phyloP scores from a whole-genome alignment of 768 basidiomycete species.

The Scleroderma bovista region DNA sequence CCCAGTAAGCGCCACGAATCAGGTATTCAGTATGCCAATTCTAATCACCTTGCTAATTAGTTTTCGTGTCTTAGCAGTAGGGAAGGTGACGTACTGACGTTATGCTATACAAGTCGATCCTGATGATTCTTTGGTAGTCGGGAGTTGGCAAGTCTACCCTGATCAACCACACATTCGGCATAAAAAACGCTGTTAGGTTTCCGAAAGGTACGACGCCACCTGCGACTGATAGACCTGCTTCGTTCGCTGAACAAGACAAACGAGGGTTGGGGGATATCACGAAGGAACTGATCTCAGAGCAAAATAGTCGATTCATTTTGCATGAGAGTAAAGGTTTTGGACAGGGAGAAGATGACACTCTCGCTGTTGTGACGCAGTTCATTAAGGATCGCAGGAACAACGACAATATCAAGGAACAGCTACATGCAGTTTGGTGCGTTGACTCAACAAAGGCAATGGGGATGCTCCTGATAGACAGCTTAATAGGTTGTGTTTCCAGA shows the following conservation, averaged over 20 bases:
- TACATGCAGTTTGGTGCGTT: background rate
- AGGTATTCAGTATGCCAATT: background rate
- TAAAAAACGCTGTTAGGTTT: background rate
- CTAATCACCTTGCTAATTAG: background rate
- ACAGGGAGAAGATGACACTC: background rate
- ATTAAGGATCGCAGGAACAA: background rate
- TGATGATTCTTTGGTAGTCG: background rate
- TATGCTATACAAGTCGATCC: background rate
- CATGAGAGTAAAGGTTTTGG: background rate
- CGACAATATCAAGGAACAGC: background rate
- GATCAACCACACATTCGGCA: background rate
- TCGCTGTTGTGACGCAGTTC: background rate
- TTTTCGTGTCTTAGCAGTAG: background rate
- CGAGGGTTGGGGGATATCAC: constrained; percentile 3
- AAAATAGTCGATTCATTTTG: constrained; percentile 1
- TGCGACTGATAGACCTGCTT: background rate
- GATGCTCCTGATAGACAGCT: background rate
- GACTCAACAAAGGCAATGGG: background rate
- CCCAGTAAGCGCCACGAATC: background rate
- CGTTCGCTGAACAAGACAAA: background rate
- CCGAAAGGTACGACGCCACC: background rate
- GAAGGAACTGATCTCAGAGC: constrained; percentile 2
- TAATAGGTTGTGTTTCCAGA: background rate
- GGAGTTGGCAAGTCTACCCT: background rate
- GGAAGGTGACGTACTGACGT: background rate